Evolutionary conservation across 1,139 yeast genomes (phyloP).

Genomic region (Debaryomyces sp.): DNA sequence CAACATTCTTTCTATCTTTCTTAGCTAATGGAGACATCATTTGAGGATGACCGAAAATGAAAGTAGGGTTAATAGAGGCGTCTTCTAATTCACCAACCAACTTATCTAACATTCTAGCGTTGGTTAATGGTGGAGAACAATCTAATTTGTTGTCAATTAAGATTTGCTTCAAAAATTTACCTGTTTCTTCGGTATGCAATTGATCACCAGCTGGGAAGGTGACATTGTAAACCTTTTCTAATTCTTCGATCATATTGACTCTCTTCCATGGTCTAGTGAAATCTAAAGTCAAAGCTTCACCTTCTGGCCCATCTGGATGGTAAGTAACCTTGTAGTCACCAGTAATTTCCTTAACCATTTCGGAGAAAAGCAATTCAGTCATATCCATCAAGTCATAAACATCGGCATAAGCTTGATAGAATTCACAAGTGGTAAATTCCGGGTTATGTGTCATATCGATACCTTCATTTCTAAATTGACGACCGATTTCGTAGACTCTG

Average conservation of each 20-base stretch:
- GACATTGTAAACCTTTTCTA: constrained; percentile 83
- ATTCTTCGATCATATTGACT: constrained; percentile 93
- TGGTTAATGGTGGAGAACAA: constrained; percentile 95
- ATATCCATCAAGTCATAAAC: constrained; percentile 95
- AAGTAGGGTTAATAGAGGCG: constrained; percentile 92
- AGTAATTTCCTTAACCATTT: constrained; percentile 94
- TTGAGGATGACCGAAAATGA: constrained; percentile 98
- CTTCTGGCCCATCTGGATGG: constrained; percentile 91
- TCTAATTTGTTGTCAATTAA: constrained; percentile 81
- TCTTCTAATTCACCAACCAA: constrained; percentile 95
- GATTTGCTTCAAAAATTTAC: constrained; percentile 81
- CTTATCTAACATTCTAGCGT: constrained; percentile 98
- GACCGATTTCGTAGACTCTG: constrained; percentile 97
- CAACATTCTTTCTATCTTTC: constrained; percentile 88
- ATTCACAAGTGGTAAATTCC: constrained; percentile 97
- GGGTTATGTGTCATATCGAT: constrained; percentile 98
- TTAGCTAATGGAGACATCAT: constrained; percentile 99
- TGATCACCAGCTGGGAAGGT: constrained; percentile 96
- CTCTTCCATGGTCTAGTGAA: constrained; percentile 98
- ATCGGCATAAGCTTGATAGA: constrained; percentile 93
- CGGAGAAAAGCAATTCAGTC: constrained; percentile 92
- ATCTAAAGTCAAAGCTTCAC: constrained; percentile 77
- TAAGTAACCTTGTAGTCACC: constrained; percentile 84
- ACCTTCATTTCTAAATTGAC: constrained; percentile 99
- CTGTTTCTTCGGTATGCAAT: constrained; percentile 92